Percentiles rank a stretch among this genome's conserved stretches.
Conservation (phyloP, 768 basidiomycete genomes). For the Pleurotus platypus region DNA sequence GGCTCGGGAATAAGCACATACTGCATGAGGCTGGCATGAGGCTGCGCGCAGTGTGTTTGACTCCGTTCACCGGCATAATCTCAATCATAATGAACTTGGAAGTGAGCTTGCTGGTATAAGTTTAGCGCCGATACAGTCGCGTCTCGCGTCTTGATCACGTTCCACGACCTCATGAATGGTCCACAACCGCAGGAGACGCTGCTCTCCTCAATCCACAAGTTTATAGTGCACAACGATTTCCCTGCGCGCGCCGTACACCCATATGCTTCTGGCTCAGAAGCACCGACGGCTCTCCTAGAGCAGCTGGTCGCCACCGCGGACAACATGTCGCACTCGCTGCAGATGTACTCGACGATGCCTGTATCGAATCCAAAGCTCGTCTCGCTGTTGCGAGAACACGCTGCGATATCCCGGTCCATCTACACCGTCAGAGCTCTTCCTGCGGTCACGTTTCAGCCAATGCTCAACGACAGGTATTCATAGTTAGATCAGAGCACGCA, state of each 20-base stretch:
- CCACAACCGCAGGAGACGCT: constrained; percentile 26
- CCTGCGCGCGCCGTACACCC: constrained; percentile 37
- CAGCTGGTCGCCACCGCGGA: constrained; percentile 48
- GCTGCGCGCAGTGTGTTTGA: too few species aligned
- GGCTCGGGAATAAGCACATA: background rate
- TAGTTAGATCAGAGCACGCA: constrained; percentile 55
- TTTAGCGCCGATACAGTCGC: background rate
- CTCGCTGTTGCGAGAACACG: constrained; percentile 64
- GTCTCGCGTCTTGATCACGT: background rate
- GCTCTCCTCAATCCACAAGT: constrained; percentile 39
- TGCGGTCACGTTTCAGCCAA: constrained; percentile 8
- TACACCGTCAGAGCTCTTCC: constrained; percentile 40
- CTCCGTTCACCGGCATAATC: too few species aligned
- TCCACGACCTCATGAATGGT: background rate
- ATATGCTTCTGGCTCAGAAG: constrained; percentile 39
- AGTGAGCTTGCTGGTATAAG: too few species aligned
- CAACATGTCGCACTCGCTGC: constrained; percentile 52
- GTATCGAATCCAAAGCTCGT: constrained; percentile 64
- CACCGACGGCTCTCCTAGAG: constrained; percentile 40
- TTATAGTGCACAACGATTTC: constrained; percentile 29
- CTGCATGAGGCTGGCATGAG: background rate
- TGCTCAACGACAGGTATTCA: constrained; percentile 16
- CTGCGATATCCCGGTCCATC: constrained; percentile 47
- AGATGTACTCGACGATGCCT: constrained; percentile 43
- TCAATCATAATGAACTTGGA: too few species aligned